Conservation (phyloP, 2,329 filamentous ascomycete species). For the Volutella citrinella region DNA sequence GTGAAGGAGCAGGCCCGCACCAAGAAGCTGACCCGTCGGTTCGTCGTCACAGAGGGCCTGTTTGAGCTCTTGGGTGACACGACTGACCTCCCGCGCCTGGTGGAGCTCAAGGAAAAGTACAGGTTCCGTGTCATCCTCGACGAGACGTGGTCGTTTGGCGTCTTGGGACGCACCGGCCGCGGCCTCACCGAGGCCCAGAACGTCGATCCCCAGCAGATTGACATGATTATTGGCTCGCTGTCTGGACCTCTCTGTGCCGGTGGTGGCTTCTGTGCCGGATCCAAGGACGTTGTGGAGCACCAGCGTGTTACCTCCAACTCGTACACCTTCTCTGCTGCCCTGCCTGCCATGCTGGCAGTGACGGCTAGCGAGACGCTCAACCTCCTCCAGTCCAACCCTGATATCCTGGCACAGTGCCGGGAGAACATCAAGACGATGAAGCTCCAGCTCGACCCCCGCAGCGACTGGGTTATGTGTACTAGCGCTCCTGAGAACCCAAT, state of each 20-base stretch:
- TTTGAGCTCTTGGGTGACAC: constrained; percentile 90
- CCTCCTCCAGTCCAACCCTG: constrained; percentile 81
- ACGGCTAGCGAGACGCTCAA: constrained; percentile 89
- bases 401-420: constrained; percentile 72
- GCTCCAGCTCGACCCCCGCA: constrained; percentile 84
- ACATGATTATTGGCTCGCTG: constrained; percentile 95
- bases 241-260: constrained; percentile 87
- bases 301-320: constrained; percentile 90
- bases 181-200: constrained; percentile 96
- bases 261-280: constrained; percentile 92
- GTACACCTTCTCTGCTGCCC: constrained; percentile 92
- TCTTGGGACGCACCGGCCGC: constrained; percentile 85
- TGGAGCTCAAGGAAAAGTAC: constrained; percentile 92
- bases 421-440: constrained; percentile 87
- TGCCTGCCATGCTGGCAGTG: constrained; percentile 92
- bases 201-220: constrained; percentile 86
- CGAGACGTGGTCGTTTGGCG: constrained; percentile 96
- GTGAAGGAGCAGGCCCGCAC: constrained; percentile 80
- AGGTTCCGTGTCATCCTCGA: constrained; percentile 98
- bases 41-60: constrained; percentile 92
- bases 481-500: constrained; percentile 84
- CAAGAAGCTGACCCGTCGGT: constrained; percentile 85
- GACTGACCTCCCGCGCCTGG: constrained; percentile 79
- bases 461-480: constrained; percentile 85
- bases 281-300: constrained; percentile 88